These are phyloP conservation scores for Fomitiporia mediterranea DNA, from an alignment of 1,284 basidiomycete genomes.

Conservation along the genomic window DNA sequence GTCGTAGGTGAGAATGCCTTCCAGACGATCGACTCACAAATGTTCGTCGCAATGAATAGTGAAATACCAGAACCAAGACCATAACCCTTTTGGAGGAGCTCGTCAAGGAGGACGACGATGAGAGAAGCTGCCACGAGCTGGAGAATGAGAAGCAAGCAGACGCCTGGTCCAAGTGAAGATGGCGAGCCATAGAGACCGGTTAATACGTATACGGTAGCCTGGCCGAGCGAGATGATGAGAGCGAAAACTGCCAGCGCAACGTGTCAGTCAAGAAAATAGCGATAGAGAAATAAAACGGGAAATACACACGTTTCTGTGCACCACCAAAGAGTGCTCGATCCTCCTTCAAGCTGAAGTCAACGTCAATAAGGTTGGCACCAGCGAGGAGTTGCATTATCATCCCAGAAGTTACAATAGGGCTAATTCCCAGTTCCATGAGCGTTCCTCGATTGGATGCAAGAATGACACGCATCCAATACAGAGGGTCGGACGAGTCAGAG, in stretches of 20 bases:
- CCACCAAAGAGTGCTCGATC: slow-evolving; percentile 94
- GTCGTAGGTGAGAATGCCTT: slow-evolving; percentile 99
- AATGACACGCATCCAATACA: slow-evolving; percentile 99
- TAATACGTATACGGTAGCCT: slow-evolving; percentile 95
- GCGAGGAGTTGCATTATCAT: slow-evolving; percentile 99
- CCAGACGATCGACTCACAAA: slow-evolving; percentile 99
- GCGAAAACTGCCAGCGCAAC: slow-evolving; percentile 72
- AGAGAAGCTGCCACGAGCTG: slow-evolving; percentile 92
- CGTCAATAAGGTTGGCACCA: slow-evolving; percentile 95
- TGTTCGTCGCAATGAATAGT: slow-evolving; percentile 99
- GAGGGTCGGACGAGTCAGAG: slow-evolving; percentile 94
- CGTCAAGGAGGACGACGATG: slow-evolving; percentile 97
- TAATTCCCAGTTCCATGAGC: slow-evolving; percentile 98
- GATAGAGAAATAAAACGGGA: background rate
- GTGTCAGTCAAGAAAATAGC: slow-evolving; percentile 15
- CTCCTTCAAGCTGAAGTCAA: slow-evolving; percentile 97
- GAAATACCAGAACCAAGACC: slow-evolving; percentile 98
- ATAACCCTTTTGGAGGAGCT: slow-evolving; percentile 98
- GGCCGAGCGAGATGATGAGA: slow-evolving; percentile 93
- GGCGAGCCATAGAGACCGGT: slow-evolving; percentile 97
- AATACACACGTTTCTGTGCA: slow-evolving; percentile 89
- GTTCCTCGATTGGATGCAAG: slow-evolving; percentile 97
- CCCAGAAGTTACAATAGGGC: slow-evolving; percentile 94
- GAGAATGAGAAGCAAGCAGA: slow-evolving; percentile 92
- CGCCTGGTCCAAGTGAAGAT: slow-evolving; percentile 90